These are phyloP conservation scores for Exophiala mesophila DNA, from an alignment of 2,329 filamentous ascomycete genomes.

Conservation along the genomic window DNA sequence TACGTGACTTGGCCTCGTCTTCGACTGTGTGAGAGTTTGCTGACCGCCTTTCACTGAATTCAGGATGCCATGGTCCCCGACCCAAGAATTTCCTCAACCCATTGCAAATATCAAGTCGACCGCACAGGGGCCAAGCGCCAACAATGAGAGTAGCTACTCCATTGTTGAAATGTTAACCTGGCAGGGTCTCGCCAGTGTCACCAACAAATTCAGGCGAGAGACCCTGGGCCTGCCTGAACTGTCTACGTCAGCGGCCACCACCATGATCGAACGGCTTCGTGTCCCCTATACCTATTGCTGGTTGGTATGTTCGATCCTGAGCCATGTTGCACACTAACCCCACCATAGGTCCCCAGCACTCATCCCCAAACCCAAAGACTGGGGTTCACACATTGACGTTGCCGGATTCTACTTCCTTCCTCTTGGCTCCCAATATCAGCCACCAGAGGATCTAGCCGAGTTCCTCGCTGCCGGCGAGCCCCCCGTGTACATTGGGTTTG, in stretches of 20 bases:
- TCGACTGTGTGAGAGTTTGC: neutral
- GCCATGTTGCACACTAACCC: neutral
- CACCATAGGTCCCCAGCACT: neutral
- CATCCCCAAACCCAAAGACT: conserved; percentile 36
- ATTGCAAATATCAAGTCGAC: conserved; percentile 40
- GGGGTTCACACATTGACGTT: conserved; percentile 36
- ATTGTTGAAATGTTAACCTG: conserved; percentile 49
- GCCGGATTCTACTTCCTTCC: conserved; percentile 41
- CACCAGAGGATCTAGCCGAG: conserved; percentile 1
- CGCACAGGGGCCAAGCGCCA: neutral
- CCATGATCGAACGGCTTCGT: conserved; percentile 33
- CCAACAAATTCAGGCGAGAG: conserved; percentile 39
- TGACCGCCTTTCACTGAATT: neutral
- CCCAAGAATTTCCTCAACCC: conserved; percentile 44
- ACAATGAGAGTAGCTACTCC: conserved; percentile 27
- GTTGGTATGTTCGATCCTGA: conserved; percentile 18
- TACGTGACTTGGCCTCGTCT: neutral
- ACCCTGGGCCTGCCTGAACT: conserved; percentile 39
- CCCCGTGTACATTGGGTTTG: conserved; percentile 54
- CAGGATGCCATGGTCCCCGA: conserved; percentile 46
- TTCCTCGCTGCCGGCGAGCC: conserved; percentile 45
- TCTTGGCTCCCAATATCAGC: conserved; percentile 37
- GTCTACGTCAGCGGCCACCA: conserved; percentile 33
- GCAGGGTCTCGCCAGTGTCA: conserved; percentile 45
- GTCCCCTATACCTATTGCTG: conserved; percentile 44